These are phyloP conservation scores for Pseudoturritis turrita DNA, from an alignment of 345 rosid species.

Conservation along the genomic window DNA sequence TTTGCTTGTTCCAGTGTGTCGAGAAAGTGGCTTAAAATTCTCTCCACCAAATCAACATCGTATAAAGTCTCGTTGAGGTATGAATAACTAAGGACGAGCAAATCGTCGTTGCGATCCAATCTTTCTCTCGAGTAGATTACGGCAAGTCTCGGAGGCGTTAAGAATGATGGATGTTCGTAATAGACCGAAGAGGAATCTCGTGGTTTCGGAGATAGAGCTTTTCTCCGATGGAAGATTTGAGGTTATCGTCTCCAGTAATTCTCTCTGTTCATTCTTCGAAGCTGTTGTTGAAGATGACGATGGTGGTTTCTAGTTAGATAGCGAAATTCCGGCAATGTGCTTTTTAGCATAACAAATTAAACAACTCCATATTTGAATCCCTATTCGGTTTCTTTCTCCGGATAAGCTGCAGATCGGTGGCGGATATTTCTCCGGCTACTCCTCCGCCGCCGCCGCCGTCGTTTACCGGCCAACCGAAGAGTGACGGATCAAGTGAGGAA, in stretches of 20 bases:
- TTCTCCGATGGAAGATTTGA: conserved; percentile 58
- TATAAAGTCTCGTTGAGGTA: conserved; percentile 89
- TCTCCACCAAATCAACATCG: conserved; percentile 91
- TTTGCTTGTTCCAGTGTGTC: conserved; percentile 43
- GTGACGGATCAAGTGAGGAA: conserved; percentile 58
- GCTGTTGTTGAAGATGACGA: conserved; percentile 36
- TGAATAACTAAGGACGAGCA: conserved; percentile 91
- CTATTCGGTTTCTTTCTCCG: conserved; percentile 50
- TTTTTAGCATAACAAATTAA: conserved; percentile 72
- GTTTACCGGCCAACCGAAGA: conserved; percentile 93
- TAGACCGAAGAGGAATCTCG: conserved; percentile 67
- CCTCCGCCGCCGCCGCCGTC: conserved; percentile 35
- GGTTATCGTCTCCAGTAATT: conserved; percentile 61
- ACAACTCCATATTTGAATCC: conserved; percentile 58
- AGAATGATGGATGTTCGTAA: conserved; percentile 77
- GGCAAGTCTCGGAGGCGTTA: conserved; percentile 65
- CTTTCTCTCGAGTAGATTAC: conserved; percentile 63
- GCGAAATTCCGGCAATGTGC: conserved; percentile 71
- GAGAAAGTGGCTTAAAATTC: conserved; percentile 66
- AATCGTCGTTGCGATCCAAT: conserved; percentile 81
- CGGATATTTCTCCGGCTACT: background rate
- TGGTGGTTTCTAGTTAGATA: conserved; percentile 65
- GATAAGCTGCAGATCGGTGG: background rate
- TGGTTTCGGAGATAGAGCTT: conserved; percentile 52
- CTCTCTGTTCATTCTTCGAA: conserved; percentile 75